phyloP scores from a whole-genome alignment of 176 grass and related monocot species.

The Puccinellia tenuiflora region DNA sequence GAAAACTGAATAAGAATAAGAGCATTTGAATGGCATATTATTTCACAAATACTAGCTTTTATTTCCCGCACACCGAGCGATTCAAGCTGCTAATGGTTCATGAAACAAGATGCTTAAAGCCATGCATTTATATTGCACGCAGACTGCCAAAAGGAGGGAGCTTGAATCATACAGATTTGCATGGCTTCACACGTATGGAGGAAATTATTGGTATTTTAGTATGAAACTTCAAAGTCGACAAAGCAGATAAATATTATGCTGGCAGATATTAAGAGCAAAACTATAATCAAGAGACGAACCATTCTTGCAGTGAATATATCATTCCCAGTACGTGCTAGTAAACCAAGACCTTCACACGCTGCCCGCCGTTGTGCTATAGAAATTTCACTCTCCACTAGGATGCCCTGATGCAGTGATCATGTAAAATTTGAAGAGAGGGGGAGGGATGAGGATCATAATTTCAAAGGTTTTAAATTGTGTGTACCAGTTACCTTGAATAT shows the following conservation, averaged over 20 bases:
- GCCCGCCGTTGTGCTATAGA: slow-evolving; percentile 67
- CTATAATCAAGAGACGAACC: slow-evolving; percentile 44
- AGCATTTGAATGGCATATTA: background rate
- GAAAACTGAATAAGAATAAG: background rate
- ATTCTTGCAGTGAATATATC: slow-evolving; percentile 88
- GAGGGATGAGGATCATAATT: background rate
- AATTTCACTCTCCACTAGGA: slow-evolving; percentile 66
- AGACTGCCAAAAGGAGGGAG: background rate
- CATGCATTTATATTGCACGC: background rate
- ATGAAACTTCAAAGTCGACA: background rate
- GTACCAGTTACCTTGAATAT: slow-evolving; percentile 63
- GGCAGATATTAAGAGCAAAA: slow-evolving; percentile 9
- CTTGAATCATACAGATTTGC: background rate
- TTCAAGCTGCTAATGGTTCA: slow-evolving; percentile 1
- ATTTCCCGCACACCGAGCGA: background rate
- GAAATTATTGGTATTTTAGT: background rate
- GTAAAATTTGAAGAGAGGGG: slow-evolving; percentile 4
- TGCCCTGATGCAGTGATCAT: slow-evolving; percentile 49
- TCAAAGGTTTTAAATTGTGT: background rate
- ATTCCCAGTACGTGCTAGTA: slow-evolving; percentile 75
- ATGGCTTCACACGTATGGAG: background rate
- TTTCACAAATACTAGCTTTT: background rate
- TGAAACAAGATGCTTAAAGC: background rate
- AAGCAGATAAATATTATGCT: background rate
- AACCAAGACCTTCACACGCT: slow-evolving; percentile 85